Base-by-base conservation (phyloP, 495 filamentous ascomycete genomes). In the Usnea hakonensis region DNA sequence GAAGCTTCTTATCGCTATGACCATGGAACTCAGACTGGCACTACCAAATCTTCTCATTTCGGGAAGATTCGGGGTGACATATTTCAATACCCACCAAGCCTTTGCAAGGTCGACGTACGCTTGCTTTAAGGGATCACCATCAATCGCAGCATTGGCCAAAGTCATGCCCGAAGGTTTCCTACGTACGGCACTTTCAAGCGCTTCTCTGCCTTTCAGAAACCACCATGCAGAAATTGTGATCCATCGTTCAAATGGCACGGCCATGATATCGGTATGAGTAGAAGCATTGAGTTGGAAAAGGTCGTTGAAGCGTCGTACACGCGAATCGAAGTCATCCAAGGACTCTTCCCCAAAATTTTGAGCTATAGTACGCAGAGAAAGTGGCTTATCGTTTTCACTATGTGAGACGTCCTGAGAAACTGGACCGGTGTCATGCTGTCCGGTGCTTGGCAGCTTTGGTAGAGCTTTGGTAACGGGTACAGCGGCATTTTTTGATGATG, bases 21-120 rank as follows among this genome's bases (percentile, higher is more conserved):
- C 62, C 41, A 81, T 61, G 10, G 77, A 74, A 26, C 78, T 77
- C 23, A 81, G 70, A 14, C 75, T 71, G 69, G 76, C 75, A 23
- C 70, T 71, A 6, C 78, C 79, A 54, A 80, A 81, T 33, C 72
- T 74, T 38, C 73, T 68, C 14, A 82, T 48, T 60, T 86, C 84
- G 28, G 77, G 81, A 67, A 80, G 77, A 13, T 70, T 67, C 13
- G 80, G 76, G 9, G 89, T 76, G 7, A 90, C 79, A 4, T 85
- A 80, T 57, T 86, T 83, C 53, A 84, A 73, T 32, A 95, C 83
- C 91, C 91, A 96, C 68, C 88, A 86, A 0, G 84, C 79, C 70
- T 95, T 96, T 3, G 88, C 87, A 52, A 96, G 76, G 69, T 95
- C 86, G 3, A 92, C 75, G 59, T 91, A 84, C 16, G 87, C 86